phyloP scores from a whole-genome alignment of 108 stramenopile species.

The Skeletonema menzelii region DNA sequence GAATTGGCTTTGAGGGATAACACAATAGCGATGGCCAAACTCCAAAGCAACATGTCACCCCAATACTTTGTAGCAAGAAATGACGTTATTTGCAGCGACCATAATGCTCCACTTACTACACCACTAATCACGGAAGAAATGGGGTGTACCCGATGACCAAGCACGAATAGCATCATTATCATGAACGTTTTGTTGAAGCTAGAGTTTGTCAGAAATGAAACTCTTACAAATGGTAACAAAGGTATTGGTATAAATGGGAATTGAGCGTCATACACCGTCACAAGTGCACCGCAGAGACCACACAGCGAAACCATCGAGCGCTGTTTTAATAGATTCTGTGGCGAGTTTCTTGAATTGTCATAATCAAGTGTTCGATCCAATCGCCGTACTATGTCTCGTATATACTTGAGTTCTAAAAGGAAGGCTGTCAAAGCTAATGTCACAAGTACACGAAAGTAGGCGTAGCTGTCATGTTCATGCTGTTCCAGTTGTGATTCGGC shows the following conservation, averaged over 20 bases:
- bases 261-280: conserved; percentile 40
- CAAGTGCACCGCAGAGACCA: conserved; percentile 39
- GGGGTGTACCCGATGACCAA: conserved; percentile 46
- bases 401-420: conserved; percentile 25
- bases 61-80: conserved; percentile 62
- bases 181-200: conserved; percentile 24
- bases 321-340: conserved; percentile 21
- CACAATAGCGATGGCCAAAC: conserved; percentile 14
- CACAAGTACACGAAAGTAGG: conserved; percentile 35
- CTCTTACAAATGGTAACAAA: conserved; percentile 35
- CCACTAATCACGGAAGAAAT: conserved; percentile 44
- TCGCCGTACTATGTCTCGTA: conserved; percentile 13
- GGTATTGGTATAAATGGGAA: conserved; percentile 48
- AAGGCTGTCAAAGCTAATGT: conserved; percentile 29
- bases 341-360: conserved; percentile 20
- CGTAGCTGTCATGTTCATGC: neutral
- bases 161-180: conserved; percentile 26
- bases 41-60: conserved; percentile 31
- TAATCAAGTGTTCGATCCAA: conserved; percentile 19
- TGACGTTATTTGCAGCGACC: conserved; percentile 45
- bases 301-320: conserved; percentile 50
- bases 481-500: neutral
- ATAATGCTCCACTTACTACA: conserved; percentile 42
- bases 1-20: conserved; percentile 43
- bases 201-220: conserved; percentile 32